phyloP scores from a whole-genome alignment of 2,329 filamentous ascomycete species.

The Beauveria sp. region DNA sequence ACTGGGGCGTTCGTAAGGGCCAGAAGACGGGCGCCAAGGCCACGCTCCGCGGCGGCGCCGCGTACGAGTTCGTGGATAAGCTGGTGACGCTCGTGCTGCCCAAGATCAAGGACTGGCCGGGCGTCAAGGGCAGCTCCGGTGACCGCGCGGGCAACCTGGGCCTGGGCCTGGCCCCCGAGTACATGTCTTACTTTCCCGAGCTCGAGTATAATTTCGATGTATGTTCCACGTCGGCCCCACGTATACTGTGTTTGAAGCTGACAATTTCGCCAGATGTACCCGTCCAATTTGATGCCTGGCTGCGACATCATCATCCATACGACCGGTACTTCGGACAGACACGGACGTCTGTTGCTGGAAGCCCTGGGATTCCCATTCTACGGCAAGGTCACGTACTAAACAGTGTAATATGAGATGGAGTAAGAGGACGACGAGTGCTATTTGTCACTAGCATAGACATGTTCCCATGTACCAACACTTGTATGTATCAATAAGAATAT shows the following conservation, averaged over 20 bases:
- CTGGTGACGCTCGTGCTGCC: conserved; percentile 84
- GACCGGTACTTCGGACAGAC: conserved; percentile 74
- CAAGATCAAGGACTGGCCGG: conserved; percentile 92
- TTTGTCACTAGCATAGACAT: conserved; percentile 11
- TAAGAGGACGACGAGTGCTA: conserved; percentile 13
- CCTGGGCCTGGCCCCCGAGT: conserved; percentile 69
- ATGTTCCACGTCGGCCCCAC: conserved; percentile 31
- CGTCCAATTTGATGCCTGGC: conserved; percentile 70
- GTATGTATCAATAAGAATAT: conserved; percentile 10
- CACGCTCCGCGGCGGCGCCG: conserved; percentile 69
- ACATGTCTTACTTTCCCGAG: conserved; percentile 82
- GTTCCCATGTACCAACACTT: conserved; percentile 13
- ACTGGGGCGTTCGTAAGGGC: conserved; percentile 67
- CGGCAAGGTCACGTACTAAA: conserved; percentile 53
- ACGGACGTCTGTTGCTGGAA: conserved; percentile 64
- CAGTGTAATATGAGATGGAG: not conserved
- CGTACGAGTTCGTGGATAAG: conserved; percentile 88
- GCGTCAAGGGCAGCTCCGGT: conserved; percentile 57
- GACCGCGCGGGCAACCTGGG: conserved; percentile 82
- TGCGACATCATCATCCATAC: conserved; percentile 80
- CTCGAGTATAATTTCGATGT: conserved; percentile 93
- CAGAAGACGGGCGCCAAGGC: conserved; percentile 69
- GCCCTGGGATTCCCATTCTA: conserved; percentile 59
- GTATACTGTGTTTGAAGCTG: conserved; percentile 2
- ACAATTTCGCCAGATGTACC: conserved; percentile 42